Conservation (phyloP, 2,329 filamentous ascomycete species). For the Tolypocladium paradoxum region DNA sequence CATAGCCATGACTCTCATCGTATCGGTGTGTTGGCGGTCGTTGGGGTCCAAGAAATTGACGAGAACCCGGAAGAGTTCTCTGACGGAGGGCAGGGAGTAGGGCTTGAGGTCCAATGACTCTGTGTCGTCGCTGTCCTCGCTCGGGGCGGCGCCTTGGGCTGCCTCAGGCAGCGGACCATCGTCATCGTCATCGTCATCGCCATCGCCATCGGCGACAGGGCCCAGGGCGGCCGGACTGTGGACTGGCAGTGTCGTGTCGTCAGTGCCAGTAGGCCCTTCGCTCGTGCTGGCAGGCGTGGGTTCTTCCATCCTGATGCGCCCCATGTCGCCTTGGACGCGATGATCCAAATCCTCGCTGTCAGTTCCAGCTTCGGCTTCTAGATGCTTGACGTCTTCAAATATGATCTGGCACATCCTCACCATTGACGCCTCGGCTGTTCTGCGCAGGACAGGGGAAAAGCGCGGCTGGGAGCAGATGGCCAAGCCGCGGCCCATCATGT, state of each 20-base stretch:
- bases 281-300: conserved; percentile 3
- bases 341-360: conserved; percentile 56
- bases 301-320: conserved; percentile 73
- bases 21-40: conserved; percentile 84
- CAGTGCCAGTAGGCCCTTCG: conserved; percentile 2
- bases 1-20: conserved; percentile 93
- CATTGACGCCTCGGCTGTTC: conserved; percentile 94
- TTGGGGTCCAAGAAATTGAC: conserved; percentile 91
- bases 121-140: conserved; percentile 26
- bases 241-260: neutral
- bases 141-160: conserved; percentile 2
- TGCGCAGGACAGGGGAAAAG: conserved; percentile 78
- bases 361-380: conserved; percentile 66
- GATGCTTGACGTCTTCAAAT: conserved; percentile 81
- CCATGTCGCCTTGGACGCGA: conserved; percentile 56
- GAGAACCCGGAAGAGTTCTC: conserved; percentile 86
- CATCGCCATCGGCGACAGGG: conserved; percentile 1
- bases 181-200: conserved; percentile 1
- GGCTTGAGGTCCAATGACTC: conserved; percentile 59
- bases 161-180: neutral
- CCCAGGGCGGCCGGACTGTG: neutral
- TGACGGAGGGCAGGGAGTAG: conserved; percentile 87
- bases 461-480: conserved; percentile 95
- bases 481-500: conserved; percentile 97
- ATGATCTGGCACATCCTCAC: conserved; percentile 99